Evolutionary conservation across 2,329 filamentous ascomycete species (phyloP).

Genomic region (Cytospora schulzeri): DNA sequence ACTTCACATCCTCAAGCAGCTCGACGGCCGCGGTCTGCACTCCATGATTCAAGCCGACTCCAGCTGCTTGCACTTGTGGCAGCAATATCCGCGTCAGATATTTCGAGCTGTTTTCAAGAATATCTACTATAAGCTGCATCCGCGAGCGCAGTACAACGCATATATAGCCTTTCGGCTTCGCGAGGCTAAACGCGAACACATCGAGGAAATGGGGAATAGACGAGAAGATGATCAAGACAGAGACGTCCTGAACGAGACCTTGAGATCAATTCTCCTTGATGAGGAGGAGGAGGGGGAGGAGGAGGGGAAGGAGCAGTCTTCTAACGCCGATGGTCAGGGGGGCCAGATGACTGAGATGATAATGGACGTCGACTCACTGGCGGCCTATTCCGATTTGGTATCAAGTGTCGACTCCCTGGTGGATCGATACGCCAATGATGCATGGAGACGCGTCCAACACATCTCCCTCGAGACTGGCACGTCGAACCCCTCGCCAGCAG

Average conservation of each 20-base stretch:
- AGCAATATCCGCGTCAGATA: not conserved
- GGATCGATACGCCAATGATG: conserved; percentile 9
- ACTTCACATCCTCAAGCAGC: not conserved
- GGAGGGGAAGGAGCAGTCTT: not conserved
- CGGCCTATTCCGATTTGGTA: not conserved
- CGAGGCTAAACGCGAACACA: not conserved
- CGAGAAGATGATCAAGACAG: not conserved
- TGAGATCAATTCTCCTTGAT: not conserved
- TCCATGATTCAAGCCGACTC: not conserved
- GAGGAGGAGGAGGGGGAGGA: not conserved
- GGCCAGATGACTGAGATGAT: not conserved
- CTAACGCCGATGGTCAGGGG: not conserved
- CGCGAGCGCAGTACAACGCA: not conserved
- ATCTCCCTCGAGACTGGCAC: not conserved
- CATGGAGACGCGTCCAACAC: not conserved
- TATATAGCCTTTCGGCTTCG: not conserved
- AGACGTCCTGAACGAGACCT: not conserved
- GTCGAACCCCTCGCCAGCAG: not conserved
- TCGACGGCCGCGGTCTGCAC: not conserved
- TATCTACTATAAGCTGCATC: not conserved
- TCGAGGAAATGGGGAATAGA: not conserved
- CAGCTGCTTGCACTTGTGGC: not conserved
- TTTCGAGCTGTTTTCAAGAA: not conserved
- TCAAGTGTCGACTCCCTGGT: not conserved
- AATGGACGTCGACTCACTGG: not conserved